Evolutionary conservation across 2,329 filamentous ascomycete species (phyloP), one percentile per base, ranked within the genome.

Genomic region (Fusarium sp.): DNA sequence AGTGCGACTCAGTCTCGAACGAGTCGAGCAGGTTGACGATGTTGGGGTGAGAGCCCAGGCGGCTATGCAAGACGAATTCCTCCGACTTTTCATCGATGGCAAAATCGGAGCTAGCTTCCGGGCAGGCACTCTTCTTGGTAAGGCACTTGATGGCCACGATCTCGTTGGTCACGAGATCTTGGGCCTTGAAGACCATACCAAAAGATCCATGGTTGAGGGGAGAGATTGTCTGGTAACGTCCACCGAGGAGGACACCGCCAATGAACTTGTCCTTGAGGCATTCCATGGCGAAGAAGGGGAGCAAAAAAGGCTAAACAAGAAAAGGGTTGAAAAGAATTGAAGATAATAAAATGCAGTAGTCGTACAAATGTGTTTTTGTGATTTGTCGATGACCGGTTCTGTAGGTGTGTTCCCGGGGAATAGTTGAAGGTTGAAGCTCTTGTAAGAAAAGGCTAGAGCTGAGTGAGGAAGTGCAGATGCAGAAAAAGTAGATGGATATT

Each of bases 131-230:
- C 78, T 90, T 89, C 88, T 98, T 99, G 81, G 95, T 95, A 83
- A 98, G 87, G 84, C 96, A 98, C 87, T 99, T 99, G 89, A 99
- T 94, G 72, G 97, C 97, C 77, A 99, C 97, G 69, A 91, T 89
- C 69, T 97, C 88, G 77, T 92, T 90, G 70, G 94, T 97, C 74
- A 88, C 82, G 75, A 92, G 87, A 83, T 99, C 95, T 82, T 89
- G 93, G 70, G 96, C 97, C 85, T 95, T 92, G 85, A 98, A 98
- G 79, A 99, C 97, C 94, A 98, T 97, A 82, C 97, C 97, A 81
- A 98, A 99, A 66, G 97, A 98, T 78, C 97, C 97, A 89, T 98
- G 95, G 83, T 99, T 99, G 86, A 99, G 93, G 67, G 97, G 95
- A 77, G 95, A 94, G 81, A 98, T 89, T 66, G 95, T 97, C 85